Base-by-base conservation (phyloP, 2,329 filamentous ascomycete genomes). In the Helicocarpus griseus region DNA sequence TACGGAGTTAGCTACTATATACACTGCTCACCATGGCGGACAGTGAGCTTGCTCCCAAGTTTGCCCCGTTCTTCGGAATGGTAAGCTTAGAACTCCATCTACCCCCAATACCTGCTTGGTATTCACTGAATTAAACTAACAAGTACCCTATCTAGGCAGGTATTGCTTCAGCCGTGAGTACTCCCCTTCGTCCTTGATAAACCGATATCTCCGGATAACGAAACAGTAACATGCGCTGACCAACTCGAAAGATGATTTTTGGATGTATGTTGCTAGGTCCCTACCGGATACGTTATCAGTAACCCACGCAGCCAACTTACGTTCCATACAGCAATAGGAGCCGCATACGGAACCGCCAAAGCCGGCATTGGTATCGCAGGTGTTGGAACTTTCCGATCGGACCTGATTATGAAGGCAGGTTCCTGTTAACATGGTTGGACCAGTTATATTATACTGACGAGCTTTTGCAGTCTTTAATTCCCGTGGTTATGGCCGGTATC, bases 401-500 rank as follows among this genome's bases (percentile, higher is more conserved):
- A 85, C 65, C 67, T 85, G 63, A 83, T 85, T 60, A 85, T 85
- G 81, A 85, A 84, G 77, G 81, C 77, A 69, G 52, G 68, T 49
- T 29, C 50, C 26, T 39, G 6, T 13, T 22, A 31, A 21, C 8
- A 14, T 40, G 4, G 43, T 29, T 26, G 13, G 8, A 8, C 8
- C n/a, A n/a, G 14, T 17, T 39, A 7, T n/a, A 26, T 53, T 31
- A 46, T 46, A 50, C 60, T 65, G 53, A 65, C 55, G 35, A 19
- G 21, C 14, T 19, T 17, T 14, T 33, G 31, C 56, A 76, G 73
- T 76, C 73, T 31, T 64, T 76, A 43, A 74, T 76, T 49, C 73
- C 73, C 28, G 73, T 76, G 49, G 73, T 98, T 76, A 98, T 98
- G 93, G 95, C 93, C 62, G 93, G 93, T 81, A 98, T 98, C 68